Conservation (phyloP, 2,329 filamentous ascomycete species). For the Talaromyces sp. region DNA sequence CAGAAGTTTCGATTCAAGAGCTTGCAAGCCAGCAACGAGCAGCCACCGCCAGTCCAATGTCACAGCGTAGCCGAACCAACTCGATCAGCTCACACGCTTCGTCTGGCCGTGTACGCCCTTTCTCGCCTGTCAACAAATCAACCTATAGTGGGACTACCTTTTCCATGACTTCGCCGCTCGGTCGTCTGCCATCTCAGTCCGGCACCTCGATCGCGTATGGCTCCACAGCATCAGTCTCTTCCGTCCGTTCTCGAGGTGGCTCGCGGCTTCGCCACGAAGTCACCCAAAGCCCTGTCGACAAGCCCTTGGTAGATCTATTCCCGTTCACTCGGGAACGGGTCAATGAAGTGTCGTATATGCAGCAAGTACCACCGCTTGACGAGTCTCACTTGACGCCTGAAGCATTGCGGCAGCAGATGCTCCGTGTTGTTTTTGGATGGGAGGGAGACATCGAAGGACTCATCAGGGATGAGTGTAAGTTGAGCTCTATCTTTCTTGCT, state of each 20-base stretch:
- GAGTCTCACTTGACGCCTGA: constrained; percentile 63
- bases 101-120: constrained; percentile 38
- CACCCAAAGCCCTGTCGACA: constrained; percentile 70
- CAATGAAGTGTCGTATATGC: constrained; percentile 75
- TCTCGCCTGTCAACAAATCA: constrained; percentile 42
- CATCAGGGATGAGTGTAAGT: constrained; percentile 72
- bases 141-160: constrained; percentile 45
- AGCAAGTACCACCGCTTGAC: constrained; percentile 59
- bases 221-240: constrained; percentile 48
- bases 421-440: constrained; percentile 93
- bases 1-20: constrained; percentile 63
- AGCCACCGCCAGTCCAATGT: constrained; percentile 66
- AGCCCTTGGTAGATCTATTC: constrained; percentile 73
- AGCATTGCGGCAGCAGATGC: constrained; percentile 82
- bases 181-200: constrained; percentile 34
- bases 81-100: constrained; percentile 60
- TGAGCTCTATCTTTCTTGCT: neutral
- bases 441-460: constrained; percentile 76
- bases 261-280: constrained; percentile 79
- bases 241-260: constrained; percentile 43
- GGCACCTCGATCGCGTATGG: constrained; percentile 43
- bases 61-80: constrained; percentile 55
- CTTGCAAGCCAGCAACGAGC: constrained; percentile 59
- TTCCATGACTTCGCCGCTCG: constrained; percentile 38
- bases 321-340: constrained; percentile 77